Evolutionary conservation across 108 stramenopile genomes (phyloP).

Genomic region (Nitzschia sp.): DNA sequence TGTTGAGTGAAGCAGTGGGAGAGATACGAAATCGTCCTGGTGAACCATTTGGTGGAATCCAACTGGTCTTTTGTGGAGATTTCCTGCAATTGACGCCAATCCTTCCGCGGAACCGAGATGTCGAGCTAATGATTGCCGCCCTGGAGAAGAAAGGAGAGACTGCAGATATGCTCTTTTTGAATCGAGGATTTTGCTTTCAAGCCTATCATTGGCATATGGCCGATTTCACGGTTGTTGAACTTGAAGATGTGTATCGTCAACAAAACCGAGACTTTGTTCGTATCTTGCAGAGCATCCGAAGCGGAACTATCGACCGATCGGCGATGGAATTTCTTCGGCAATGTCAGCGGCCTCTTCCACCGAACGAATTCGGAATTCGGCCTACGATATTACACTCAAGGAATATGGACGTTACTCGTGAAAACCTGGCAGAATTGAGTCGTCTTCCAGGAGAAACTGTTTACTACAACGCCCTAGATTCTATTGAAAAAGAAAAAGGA

Average conservation of each 20-base stretch:
- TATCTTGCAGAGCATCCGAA: slow-evolving; percentile 75
- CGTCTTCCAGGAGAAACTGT: slow-evolving; percentile 45
- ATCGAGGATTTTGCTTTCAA: slow-evolving; percentile 56
- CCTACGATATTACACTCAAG: slow-evolving; percentile 66
- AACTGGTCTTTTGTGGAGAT: slow-evolving; percentile 91
- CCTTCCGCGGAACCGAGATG: slow-evolving; percentile 20
- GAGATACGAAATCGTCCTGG: slow-evolving; percentile 31
- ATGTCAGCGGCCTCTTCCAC: slow-evolving; percentile 35
- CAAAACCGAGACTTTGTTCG: slow-evolving; percentile 62
- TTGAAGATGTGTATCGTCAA: slow-evolving; percentile 83
- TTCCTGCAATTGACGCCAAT: slow-evolving; percentile 81
- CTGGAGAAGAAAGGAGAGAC: slow-evolving; percentile 25
- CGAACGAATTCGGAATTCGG: slow-evolving; percentile 37
- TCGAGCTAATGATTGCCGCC: slow-evolving; percentile 18
- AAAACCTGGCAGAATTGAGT: slow-evolving; percentile 59
- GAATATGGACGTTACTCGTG: slow-evolving; percentile 75
- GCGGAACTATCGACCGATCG: slow-evolving; percentile 35
- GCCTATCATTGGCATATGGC: slow-evolving; percentile 27
- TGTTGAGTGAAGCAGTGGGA: slow-evolving; percentile 40
- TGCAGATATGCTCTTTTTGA: slow-evolving; percentile 25
- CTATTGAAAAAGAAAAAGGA: slow-evolving; percentile 31
- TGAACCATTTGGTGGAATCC: slow-evolving; percentile 87
- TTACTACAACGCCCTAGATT: slow-evolving; percentile 57
- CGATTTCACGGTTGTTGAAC: slow-evolving; percentile 35
- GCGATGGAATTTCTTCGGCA: slow-evolving; percentile 13